Evolutionary conservation across 148 eudicot species (phyloP).

Genomic region (Nepenthes mirabilis): DNA sequence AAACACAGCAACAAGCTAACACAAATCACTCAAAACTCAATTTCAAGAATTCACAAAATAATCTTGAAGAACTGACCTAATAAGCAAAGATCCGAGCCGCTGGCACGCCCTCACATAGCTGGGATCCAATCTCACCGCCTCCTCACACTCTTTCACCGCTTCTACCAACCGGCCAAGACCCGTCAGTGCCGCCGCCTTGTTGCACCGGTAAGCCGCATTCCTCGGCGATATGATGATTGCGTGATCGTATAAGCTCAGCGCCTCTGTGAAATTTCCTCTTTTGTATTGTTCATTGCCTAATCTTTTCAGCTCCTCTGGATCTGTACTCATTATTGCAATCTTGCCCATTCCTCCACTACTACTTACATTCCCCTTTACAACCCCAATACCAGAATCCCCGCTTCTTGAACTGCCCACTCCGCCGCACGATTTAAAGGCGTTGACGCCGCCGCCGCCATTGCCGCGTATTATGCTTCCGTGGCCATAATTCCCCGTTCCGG

Average conservation of each 20-base stretch:
- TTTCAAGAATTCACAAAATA: neutral
- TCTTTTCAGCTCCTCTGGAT: conserved; percentile 74
- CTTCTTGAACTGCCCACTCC: neutral
- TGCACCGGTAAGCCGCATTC: conserved; percentile 64
- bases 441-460: conserved; percentile 5
- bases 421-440: conserved; percentile 2
- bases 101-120: conserved; percentile 57
- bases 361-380: neutral
- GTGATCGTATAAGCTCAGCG: conserved; percentile 51
- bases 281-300: conserved; percentile 62
- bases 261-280: conserved; percentile 46
- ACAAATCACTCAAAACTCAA: conserved; percentile 1
- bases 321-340: conserved; percentile 18
- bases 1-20: neutral
- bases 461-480: conserved; percentile 76
- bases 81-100: conserved; percentile 61
- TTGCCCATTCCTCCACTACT: conserved; percentile 15
- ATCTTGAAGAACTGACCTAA: conserved; percentile 42
- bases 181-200: conserved; percentile 65
- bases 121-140: conserved; percentile 66
- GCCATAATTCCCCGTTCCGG: conserved; percentile 55
- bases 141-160: conserved; percentile 71
- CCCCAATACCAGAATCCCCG: neutral
- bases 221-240: conserved; percentile 47
- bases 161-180: conserved; percentile 40